phyloP scores from a whole-genome alignment of 108 stramenopile genomes.

The Cyclotella sp. region DNA sequence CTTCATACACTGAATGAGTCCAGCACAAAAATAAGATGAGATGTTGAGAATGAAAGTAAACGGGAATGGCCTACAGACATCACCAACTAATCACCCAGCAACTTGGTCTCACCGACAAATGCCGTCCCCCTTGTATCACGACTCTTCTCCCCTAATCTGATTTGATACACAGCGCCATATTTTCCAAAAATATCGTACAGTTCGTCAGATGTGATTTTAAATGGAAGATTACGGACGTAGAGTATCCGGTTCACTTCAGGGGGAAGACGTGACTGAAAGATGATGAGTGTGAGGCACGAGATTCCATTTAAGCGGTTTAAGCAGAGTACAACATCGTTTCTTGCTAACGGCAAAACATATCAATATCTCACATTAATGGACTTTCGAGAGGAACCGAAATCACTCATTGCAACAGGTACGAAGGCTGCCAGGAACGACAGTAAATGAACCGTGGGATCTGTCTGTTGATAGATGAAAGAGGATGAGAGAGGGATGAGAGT shows the following conservation, averaged over 20 bases:
- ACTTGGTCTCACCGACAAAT: constrained; percentile 86
- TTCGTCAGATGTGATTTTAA: constrained; percentile 96
- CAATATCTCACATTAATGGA: constrained; percentile 31
- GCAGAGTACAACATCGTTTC: not conserved
- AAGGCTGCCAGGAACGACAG: not conserved
- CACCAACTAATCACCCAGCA: not conserved
- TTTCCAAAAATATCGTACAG: constrained; percentile 99
- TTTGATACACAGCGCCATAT: constrained; percentile 98
- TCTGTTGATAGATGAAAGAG: too few relatives aligned
- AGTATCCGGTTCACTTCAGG: constrained; percentile 97
- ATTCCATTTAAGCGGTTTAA: not conserved
- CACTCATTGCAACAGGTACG: constrained; percentile 15
- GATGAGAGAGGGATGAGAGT: too few relatives aligned
- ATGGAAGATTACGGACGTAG: constrained; percentile 98
- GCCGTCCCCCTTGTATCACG: constrained; percentile 97
- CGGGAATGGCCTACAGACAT: too few relatives aligned
- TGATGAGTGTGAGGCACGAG: not conserved
- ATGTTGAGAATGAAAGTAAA: not conserved
- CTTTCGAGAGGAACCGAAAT: constrained; percentile 29
- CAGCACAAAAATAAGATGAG: not conserved
- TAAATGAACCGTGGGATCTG: not conserved
- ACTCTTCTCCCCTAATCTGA: constrained; percentile 82
- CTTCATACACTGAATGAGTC: constrained; percentile 66
- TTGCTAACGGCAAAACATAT: not conserved
- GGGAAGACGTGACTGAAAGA: constrained; percentile 81